Conservation (phyloP, 768 basidiomycete species). For the Gloeostereum incarnatum region DNA sequence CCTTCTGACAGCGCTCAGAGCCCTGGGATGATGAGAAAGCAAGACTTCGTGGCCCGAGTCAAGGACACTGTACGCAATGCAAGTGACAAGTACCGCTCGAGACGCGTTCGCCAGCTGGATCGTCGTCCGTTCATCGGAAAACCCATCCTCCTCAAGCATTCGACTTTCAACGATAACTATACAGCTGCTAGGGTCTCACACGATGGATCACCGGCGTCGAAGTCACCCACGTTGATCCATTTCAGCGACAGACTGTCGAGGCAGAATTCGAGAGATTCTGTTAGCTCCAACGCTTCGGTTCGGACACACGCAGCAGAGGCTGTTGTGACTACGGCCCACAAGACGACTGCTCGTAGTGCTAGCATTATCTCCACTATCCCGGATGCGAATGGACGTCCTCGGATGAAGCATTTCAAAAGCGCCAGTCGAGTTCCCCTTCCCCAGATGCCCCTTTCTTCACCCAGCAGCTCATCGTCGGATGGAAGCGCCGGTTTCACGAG, state of each 20-base stretch:
- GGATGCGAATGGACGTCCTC: slow-evolving; percentile 32
- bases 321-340: slow-evolving; percentile 35
- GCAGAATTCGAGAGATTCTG: slow-evolving; percentile 24
- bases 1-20: slow-evolving; percentile 21
- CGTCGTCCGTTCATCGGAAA: slow-evolving; percentile 46
- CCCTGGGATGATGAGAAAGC: slow-evolving; percentile 59
- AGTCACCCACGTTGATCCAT: slow-evolving; percentile 33
- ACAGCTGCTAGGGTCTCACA: not conserved
- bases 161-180: not conserved
- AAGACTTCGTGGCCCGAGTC: slow-evolving; percentile 57
- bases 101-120: slow-evolving; percentile 18
- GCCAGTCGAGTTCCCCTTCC: slow-evolving; percentile 60
- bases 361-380: slow-evolving; percentile 28
- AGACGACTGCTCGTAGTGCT: slow-evolving; percentile 40
- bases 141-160: slow-evolving; percentile 31
- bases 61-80: slow-evolving; percentile 58
- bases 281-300: slow-evolving; percentile 22
- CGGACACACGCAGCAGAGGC: slow-evolving; percentile 32
- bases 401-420: slow-evolving; percentile 65
- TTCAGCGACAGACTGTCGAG: slow-evolving; percentile 26
- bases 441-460: slow-evolving; percentile 19
- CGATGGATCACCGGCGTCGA: slow-evolving; percentile 6
- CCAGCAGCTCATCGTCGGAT: no score
- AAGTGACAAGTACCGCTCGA: slow-evolving; percentile 47
- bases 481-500: no score